A percentile compares a stretch with the other conserved stretches of the same genome.
Conservation (phyloP, 257 asterid species). For the Osmanthus fragrans region DNA sequence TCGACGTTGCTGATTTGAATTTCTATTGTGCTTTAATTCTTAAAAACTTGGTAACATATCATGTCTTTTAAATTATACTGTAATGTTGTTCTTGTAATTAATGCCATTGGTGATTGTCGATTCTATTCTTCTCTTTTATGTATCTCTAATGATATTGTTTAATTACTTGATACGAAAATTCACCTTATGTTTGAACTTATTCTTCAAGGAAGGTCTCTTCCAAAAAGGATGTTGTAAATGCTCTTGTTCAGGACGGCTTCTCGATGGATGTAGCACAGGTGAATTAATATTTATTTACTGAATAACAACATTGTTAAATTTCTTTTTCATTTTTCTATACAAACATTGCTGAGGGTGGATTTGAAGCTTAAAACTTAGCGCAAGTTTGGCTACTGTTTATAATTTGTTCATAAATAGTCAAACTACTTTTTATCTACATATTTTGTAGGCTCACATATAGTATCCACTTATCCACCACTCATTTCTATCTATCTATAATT, state of each 20-base stretch:
- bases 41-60: background rate
- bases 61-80: background rate
- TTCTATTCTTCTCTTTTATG: background rate
- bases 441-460: no score
- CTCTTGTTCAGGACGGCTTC: conserved; percentile 76
- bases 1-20: background rate
- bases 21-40: background rate
- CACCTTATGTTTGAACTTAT: conserved; percentile 32
- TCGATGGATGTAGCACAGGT: conserved; percentile 98
- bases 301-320: background rate
- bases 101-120: background rate
- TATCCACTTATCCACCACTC: no score
- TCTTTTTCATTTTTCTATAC: background rate
- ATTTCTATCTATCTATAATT: no score
- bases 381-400: no score
- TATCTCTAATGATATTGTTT: background rate
- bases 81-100: background rate
- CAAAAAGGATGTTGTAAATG: conserved; percentile 67
- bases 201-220: conserved; percentile 84
- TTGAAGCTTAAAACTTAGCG: background rate
- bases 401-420: no score
- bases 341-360: background rate
- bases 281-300: conserved; percentile 9
- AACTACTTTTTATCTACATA: no score
- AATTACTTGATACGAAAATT: conserved; percentile 12